Base-by-base conservation (phyloP, 371 early-diverging fungal species). In the Basidiobolus meristosporus region DNA sequence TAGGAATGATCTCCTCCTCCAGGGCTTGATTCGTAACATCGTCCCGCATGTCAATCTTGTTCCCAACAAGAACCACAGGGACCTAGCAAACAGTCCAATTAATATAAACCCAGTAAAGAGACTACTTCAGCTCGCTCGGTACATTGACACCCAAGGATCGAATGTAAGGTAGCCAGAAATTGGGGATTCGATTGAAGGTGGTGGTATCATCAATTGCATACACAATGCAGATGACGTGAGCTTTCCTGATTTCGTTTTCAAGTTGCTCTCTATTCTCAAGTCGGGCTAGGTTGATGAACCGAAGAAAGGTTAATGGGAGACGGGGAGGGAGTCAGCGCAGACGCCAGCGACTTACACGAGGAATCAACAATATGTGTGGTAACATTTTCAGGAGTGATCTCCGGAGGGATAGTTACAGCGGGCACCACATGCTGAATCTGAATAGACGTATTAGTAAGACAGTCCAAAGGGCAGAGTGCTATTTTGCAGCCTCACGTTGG, bases 331-430 rank as follows among this genome's bases (percentile, higher is more conserved):
- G n/a, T n/a, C n/a, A n/a, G n/a, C n/a, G n/a, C n/a, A n/a, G n/a
- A n/a, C 31, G n/a, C n/a, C n/a, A n/a, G n/a, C n/a, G n/a, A 39
- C 42, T 39, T 65, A 77, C 80, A 70, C 36, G 93, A 89, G 16
- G 92, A 86, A 56, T 97, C 98, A 40, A 91, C 86, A 39, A 97
- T 88, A 51, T 87, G 82, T 20, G 92, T 91, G 14, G 90, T 90
- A 17, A 90, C 89, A 44, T 88, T 85, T 51, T 93, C 98, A 1
- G 87, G 80, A 23, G 95, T 91, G 53, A 91, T 84, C 51, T 93
- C 92, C 37, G 95, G 90, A 21, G 98, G 98, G 44, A 97, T 93
- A 12, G 92, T 91, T 26, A 93, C 90, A 55, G 91, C 98, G 19
- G 95, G 93, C 41, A 93, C 83, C 29, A 93, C 85, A 46, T 87